Evolutionary conservation across 75 land plant species (phyloP).

Genomic region (Larix kaempferi): DNA sequence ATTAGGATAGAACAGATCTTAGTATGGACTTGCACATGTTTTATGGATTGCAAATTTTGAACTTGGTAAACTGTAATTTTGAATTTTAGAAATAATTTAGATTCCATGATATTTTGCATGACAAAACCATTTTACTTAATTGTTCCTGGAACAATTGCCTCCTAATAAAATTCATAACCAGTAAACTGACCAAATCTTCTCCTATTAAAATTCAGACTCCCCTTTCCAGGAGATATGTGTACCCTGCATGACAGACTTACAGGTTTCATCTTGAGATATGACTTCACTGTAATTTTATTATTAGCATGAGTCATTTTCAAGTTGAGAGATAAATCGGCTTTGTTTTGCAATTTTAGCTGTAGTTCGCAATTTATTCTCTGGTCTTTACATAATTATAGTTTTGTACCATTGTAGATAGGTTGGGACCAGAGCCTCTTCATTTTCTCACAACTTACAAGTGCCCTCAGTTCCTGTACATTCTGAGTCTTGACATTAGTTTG

Average conservation of each 20-base stretch:
- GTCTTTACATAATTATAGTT: neutral
- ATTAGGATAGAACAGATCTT: neutral
- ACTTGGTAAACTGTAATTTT: neutral
- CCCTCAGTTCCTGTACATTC: neutral
- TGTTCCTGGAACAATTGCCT: neutral
- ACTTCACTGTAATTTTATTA: neutral
- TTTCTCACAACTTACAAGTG: slow-evolving; percentile 1
- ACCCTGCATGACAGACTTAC: neutral
- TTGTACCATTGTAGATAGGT: neutral
- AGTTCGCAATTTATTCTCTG: neutral
- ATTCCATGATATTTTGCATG: neutral
- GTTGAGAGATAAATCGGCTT: neutral
- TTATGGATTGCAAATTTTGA: neutral
- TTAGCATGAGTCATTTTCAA: neutral
- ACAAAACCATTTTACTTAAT: neutral
- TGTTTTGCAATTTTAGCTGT: neutral
- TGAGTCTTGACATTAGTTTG: neutral
- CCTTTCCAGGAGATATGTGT: neutral
- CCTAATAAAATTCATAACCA: neutral
- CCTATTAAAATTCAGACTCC: too few relatives aligned
- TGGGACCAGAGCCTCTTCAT: neutral
- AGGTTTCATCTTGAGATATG: too few relatives aligned
- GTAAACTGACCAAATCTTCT: neutral
- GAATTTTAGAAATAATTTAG: neutral
- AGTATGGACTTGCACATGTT: neutral